A percentile compares a stretch with the other conserved stretches of the same genome.
These are phyloP conservation scores for Petunia hybrid DNA, from an alignment of 305 asterid genomes.

Conservation along the genomic window DNA sequence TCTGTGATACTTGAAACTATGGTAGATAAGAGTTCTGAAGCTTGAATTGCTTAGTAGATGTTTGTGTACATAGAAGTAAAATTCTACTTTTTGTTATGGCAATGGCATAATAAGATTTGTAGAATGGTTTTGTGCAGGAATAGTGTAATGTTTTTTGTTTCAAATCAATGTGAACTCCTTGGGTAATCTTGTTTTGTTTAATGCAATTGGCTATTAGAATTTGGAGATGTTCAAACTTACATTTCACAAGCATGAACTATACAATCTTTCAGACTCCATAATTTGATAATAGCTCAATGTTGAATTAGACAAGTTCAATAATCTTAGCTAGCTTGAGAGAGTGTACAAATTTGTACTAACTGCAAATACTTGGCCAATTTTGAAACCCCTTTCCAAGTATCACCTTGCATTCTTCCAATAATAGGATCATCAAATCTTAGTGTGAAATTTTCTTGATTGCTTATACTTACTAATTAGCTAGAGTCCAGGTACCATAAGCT, in stretches of 20 bases:
- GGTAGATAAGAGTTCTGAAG: slow-evolving; percentile 42
- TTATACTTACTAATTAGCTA: too few relatives aligned
- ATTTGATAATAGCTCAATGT: background rate
- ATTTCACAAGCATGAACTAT: background rate
- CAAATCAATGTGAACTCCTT: background rate
- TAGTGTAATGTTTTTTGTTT: background rate
- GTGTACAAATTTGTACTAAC: background rate
- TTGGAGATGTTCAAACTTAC: background rate
- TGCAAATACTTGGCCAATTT: slow-evolving; percentile 58
- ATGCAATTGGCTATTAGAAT: too few relatives aligned
- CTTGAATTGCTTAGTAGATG: slow-evolving; percentile 20
- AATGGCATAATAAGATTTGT: slow-evolving; percentile 14
- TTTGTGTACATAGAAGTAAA: slow-evolving; percentile 9
- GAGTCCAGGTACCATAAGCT: too few relatives aligned
- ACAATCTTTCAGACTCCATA: background rate
- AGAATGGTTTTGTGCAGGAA: background rate
- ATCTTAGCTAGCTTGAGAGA: background rate
- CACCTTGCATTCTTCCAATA: slow-evolving; percentile 78
- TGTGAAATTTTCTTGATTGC: too few relatives aligned
- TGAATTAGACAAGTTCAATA: background rate
- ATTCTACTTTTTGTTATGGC: slow-evolving; percentile 4
- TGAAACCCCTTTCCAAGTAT: slow-evolving; percentile 88
- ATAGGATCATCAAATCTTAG: slow-evolving; percentile 69
- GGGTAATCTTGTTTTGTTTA: too few relatives aligned
- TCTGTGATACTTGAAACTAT: slow-evolving; percentile 70